Conservation (phyloP, 2,329 filamentous ascomycete species). For the Phaeophleospora eucalypticola region DNA sequence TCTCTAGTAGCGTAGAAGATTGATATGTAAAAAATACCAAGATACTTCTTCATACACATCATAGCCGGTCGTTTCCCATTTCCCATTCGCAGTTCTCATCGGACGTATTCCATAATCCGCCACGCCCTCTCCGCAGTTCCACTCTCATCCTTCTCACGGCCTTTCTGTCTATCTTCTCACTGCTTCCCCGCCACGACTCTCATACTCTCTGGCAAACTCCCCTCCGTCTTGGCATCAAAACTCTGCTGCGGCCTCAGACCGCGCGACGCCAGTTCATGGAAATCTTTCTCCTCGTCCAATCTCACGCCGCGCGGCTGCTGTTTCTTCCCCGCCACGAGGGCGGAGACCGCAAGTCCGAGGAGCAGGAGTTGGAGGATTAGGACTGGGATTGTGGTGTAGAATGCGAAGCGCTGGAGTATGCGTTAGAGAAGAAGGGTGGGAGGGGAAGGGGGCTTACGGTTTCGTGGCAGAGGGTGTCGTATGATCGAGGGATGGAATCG, state of each 20-base stretch:
- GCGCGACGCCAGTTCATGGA: conserved; percentile 15
- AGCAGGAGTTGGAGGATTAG: conserved; percentile 38
- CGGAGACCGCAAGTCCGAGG: conserved; percentile 19
- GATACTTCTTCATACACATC: no score
- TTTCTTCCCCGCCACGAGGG: conserved; percentile 5
- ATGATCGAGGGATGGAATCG: conserved; percentile 32
- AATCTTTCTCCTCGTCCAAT: conserved; percentile 21
- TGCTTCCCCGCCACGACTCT: conserved; percentile 9
- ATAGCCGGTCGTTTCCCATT: no score
- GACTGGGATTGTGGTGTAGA: conserved; percentile 40
- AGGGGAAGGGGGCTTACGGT: conserved; percentile 32
- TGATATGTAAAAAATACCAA: no score
- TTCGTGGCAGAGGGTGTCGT: conserved; percentile 39
- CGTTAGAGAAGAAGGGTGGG: background rate
- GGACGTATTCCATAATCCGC: no score
- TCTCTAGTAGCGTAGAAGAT: no score
- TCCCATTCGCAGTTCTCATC: no score
- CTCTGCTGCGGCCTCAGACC: conserved; percentile 6
- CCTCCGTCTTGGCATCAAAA: conserved; percentile 20
- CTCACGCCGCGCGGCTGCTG: conserved; percentile 4
- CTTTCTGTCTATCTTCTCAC: background rate
- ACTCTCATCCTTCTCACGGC: background rate
- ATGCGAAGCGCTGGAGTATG: conserved; percentile 38
- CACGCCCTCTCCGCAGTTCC: no score
- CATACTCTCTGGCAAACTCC: conserved; percentile 15